Base-by-base conservation (phyloP, 768 basidiomycete genomes). In the Phylloporus sp. region DNA sequence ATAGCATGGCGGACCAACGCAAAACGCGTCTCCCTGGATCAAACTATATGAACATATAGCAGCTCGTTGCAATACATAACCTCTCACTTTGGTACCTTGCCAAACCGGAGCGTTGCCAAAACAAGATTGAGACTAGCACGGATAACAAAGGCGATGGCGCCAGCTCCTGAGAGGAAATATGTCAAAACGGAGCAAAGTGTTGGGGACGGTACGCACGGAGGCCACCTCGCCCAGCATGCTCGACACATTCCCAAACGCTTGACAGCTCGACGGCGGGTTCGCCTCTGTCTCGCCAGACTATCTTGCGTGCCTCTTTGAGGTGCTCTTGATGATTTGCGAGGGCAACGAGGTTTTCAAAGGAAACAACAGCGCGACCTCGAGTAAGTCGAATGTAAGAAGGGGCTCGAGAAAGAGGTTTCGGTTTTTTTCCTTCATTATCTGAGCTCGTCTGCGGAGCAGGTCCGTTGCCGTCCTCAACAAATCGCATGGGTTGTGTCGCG, bases 71-170 rank as follows among this genome's bases (percentile, higher is more conserved):
- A 42, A 13, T 3, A 23, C 1, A 23, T 46, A 24, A 26, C 15
- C 15, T 62, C 79, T 57, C 52, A 91, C 92, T 77, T 83, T 41
- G 85, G 79, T 1, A 84, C 74, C 41, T 71, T 78, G 22, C 86
- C 79, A 12, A 91, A 79, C 28, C 87, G 76, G 47, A 94, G 79
- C n/a, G 91, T 67, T 6, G 86, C 79, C 10, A 97, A 68, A 11
- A 93, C 80, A 13, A 95, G 64, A 63, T 93, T 97, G 24, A 98
- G 77, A 20, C 85, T 84, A 0, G 91, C 87, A 20, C 95, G 80
- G 29, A 95, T 84, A 29, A 80, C 80, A 57, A 90, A 92, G 1
- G 87, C 93, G 16, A 97, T 74, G 0, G 82, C 68, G 13, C 84
- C 88, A 22, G 95, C 88, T 50, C 94, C 92, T 95, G 60, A 18